A percentile compares a stretch with the other conserved stretches of the same genome.
Conservation (phyloP, 306 rosid genomes). For the Dryas drummondii region DNA sequence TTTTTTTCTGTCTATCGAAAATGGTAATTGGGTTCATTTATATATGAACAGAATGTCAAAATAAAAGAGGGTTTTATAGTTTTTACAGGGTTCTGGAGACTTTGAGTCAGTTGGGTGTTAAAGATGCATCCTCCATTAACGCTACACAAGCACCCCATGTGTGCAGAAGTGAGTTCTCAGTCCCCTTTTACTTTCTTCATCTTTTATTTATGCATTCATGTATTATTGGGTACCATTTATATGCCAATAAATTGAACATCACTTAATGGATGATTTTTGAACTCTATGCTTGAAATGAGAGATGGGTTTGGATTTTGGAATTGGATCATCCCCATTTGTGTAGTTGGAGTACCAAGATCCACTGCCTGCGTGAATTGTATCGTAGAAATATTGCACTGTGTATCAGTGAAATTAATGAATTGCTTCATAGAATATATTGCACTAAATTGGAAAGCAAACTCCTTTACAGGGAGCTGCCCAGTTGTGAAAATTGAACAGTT, state of each 20-base stretch:
- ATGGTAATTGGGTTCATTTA: neutral
- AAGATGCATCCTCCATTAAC: slow-evolving; percentile 91
- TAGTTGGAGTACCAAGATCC: neutral
- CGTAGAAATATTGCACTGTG: neutral
- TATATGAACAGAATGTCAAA: neutral
- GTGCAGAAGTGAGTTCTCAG: slow-evolving; percentile 67
- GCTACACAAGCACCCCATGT: slow-evolving; percentile 92
- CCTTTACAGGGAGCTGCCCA: neutral
- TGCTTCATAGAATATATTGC: too few relatives aligned
- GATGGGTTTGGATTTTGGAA: neutral
- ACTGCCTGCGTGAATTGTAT: neutral
- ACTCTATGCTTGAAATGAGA: neutral
- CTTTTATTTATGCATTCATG: neutral
- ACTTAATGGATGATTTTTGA: neutral
- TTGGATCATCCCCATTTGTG: neutral
- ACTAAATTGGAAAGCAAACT: too few relatives aligned
- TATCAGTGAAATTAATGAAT: too few relatives aligned
- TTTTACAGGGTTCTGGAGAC: slow-evolving; percentile 28
- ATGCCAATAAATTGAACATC: neutral
- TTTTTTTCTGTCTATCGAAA: neutral
- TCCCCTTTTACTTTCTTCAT: neutral
- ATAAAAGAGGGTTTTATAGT: neutral
- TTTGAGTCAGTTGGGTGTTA: slow-evolving; percentile 25
- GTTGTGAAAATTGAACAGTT: neutral
- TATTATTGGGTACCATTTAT: neutral